Evolutionary conservation across 768 basidiomycete genomes (phyloP).

Genomic region (Trametes sanguinea): DNA sequence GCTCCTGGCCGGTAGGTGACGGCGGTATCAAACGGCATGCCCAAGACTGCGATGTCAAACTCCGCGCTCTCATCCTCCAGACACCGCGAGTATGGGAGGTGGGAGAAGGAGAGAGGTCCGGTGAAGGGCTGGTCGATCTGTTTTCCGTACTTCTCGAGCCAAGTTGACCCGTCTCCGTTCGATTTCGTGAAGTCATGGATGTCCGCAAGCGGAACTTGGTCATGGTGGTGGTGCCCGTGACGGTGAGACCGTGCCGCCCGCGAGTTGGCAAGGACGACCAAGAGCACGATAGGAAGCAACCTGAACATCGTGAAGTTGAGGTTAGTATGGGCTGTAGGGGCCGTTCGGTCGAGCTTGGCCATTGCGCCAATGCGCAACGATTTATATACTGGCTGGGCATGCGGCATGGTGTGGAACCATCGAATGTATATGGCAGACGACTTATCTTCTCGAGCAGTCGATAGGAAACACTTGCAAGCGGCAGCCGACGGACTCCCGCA

Average conservation of each 20-base stretch:
- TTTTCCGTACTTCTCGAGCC: conserved; percentile 73
- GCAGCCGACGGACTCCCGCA: background rate
- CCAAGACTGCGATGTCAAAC: conserved; percentile 81
- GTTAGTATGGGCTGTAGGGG: background rate
- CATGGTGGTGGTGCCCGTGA: background rate
- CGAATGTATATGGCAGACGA: background rate
- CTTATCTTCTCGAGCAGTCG: background rate
- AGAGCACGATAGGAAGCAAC: background rate
- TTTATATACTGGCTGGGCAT: no score
- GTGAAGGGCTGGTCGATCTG: conserved; percentile 76
- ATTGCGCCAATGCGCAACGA: no score
- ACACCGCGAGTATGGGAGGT: conserved; percentile 73
- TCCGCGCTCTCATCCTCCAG: conserved; percentile 53
- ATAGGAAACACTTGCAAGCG: conserved; percentile 16
- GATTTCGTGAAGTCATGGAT: conserved; percentile 12
- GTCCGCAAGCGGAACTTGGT: conserved; percentile 13
- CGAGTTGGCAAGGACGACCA: background rate
- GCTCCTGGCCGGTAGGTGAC: conserved; percentile 61
- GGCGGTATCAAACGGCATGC: conserved; percentile 78
- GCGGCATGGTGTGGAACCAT: background rate
- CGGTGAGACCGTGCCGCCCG: background rate
- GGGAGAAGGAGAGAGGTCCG: conserved; percentile 83
- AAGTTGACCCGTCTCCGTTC: conserved; percentile 41
- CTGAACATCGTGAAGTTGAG: background rate
- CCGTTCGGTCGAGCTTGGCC: background rate